Evolutionary conservation across 495 filamentous ascomycete genomes (phyloP), one percentile per base, ranked within the genome.

Genomic region (Bacidia gigantensis): DNA sequence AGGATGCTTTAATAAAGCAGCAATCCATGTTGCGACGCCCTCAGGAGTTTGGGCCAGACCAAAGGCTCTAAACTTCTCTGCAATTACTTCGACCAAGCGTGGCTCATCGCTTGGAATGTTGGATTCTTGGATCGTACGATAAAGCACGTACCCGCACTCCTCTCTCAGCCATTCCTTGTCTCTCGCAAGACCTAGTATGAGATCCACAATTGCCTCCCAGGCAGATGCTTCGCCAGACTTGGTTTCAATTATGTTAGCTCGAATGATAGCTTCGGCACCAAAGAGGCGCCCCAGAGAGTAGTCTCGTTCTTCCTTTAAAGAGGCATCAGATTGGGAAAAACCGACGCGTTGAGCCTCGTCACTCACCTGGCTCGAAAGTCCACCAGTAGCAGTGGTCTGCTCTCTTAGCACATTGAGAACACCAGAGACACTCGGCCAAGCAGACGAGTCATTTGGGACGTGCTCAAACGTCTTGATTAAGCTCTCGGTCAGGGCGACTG

Each of bases 11-110:
- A 79, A 74, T 54, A 73, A 68, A 11, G 82, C 74, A 9, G 72
- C 73, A 47, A 96, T 69, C 90, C 90, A 98, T 51, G 95, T 77
- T 2, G 86, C 86, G 41, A 95, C 76, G 17, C 90, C 90, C 61
- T 97, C 90, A 0, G 86, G 81, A 3, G 86, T 88, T 58, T 82
- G 79, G 18, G 76, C 77, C 40, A 92, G 64, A 0, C 84, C 81
- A 41, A 75, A 71, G 32, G 80, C 72, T 21, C 69, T 67, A 9
- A 95, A 56, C 12, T 68, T 73, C 47, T 81, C 68, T 51, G 95
- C 68, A 0, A 84, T 77, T 21, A 67, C 65, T 54, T 82, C 74
- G 14, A 79, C 75, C 26, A 74, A 76, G 40, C 70, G 65, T 25
- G 47, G 46, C 21, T 68, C 64, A 17, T 66, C 58, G n/a, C 69